Percentiles rank a stretch among this genome's conserved stretches.
Conservation (phyloP, 2,329 filamentous ascomycete genomes). For the Botryosphaeria dothidea region DNA sequence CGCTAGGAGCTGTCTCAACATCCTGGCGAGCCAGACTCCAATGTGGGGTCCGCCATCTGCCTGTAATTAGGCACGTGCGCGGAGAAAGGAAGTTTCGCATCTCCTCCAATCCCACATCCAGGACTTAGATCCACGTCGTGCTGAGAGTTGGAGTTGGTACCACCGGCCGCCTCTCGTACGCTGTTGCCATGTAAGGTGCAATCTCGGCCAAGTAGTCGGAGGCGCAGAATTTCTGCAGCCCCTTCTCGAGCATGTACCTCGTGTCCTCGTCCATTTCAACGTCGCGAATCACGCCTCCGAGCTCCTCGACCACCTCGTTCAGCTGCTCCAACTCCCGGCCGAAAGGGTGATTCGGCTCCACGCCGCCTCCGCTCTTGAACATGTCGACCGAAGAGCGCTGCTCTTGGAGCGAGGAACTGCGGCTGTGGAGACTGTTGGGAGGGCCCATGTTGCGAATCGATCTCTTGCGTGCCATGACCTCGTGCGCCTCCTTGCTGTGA, state of each 20-base stretch:
- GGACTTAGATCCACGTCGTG: slow-evolving; percentile 18
- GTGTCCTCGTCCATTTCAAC: slow-evolving; percentile 74
- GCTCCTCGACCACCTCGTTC: slow-evolving; percentile 90
- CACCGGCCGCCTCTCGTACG: not conserved
- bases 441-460: slow-evolving; percentile 54
- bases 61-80: slow-evolving; percentile 10
- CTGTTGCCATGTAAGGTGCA: slow-evolving; percentile 54
- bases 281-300: slow-evolving; percentile 60
- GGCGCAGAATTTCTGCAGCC: slow-evolving; percentile 72
- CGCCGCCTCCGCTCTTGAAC: slow-evolving; percentile 37
- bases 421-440: slow-evolving; percentile 42
- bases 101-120: slow-evolving; percentile 4
- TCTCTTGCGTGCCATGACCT: slow-evolving; percentile 69
- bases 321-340: slow-evolving; percentile 88
- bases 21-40: slow-evolving; percentile 14
- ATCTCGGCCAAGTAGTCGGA: slow-evolving; percentile 86
- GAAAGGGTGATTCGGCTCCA: slow-evolving; percentile 68
- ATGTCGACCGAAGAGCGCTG: slow-evolving; percentile 50
- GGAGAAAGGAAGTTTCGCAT: not conserved
- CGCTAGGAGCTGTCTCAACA: slow-evolving; percentile 15
- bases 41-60: not conserved
- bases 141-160: slow-evolving; percentile 14
- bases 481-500: slow-evolving; percentile 85
- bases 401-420: slow-evolving; percentile 60
- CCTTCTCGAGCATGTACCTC: slow-evolving; percentile 66